phyloP scores from a whole-genome alignment of 2,329 filamentous ascomycete genomes.

The Lecanicillium sp. region DNA sequence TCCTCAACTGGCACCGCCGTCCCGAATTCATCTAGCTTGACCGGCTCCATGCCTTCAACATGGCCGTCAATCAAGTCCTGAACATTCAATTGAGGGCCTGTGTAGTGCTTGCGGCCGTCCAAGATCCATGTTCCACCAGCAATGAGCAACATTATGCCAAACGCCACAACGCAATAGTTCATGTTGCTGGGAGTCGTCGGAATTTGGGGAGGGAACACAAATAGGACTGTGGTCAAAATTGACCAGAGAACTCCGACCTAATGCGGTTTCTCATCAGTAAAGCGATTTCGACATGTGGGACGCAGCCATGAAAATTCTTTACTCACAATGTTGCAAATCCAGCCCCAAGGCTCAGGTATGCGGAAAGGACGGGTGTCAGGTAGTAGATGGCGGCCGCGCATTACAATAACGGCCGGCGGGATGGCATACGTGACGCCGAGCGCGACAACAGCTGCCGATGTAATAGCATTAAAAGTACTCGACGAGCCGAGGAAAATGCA shows the following conservation, averaged over 20 bases:
- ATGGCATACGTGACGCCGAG: slow-evolving; percentile 67
- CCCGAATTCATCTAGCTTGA: too few species aligned
- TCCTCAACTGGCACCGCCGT: too few species aligned
- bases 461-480: slow-evolving; percentile 62
- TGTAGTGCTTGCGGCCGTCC: slow-evolving; percentile 39
- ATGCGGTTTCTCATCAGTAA: slow-evolving; percentile 8
- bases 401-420: slow-evolving; percentile 55
- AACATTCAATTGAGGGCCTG: slow-evolving; percentile 3
- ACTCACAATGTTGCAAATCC: neutral
- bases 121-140: slow-evolving; percentile 35
- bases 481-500: slow-evolving; percentile 58
- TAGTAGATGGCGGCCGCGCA: neutral
- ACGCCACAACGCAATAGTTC: slow-evolving; percentile 48
- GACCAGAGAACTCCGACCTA: slow-evolving; percentile 52
- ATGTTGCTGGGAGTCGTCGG: slow-evolving; percentile 60
- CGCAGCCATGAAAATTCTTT: neutral
- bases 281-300: neutral
- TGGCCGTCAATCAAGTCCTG: neutral
- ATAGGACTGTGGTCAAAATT: slow-evolving; percentile 59
- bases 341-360: neutral
- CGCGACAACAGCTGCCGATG: slow-evolving; percentile 62
- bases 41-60: neutral
- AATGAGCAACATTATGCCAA: slow-evolving; percentile 38
- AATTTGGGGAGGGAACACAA: slow-evolving; percentile 9
- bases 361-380: neutral